Base-by-base conservation (phyloP, 345 rosid genomes). In the Mallotus nudiflorus region DNA sequence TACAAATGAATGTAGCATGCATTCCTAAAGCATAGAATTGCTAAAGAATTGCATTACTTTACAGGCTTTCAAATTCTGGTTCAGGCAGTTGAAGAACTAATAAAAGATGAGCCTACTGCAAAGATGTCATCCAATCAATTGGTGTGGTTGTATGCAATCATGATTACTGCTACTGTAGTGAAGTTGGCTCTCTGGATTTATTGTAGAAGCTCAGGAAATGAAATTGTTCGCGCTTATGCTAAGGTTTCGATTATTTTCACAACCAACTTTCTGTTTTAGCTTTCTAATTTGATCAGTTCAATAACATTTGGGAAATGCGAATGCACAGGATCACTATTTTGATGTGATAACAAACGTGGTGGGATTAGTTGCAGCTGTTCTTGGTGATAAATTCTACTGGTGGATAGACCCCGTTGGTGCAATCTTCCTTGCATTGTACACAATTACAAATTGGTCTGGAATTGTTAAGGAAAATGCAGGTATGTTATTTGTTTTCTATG, bases 361-460 rank as follows among this genome's bases (percentile, higher is more conserved):
- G 13, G 99, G 97, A 54, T 65, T 95, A 22, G 83, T 81, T 14
- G 88, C 99, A 4, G 99, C 97, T 22, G 74, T 91, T 77, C 90
- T 95, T 35, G 97, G 92, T 42, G 89, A 91, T 80, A 74, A 78
- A 31, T 81, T 63, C 73, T 84, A 77, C 62, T 95, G 97, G 99
- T 95, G 97, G 97, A 88, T 95, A 16, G 99, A 95, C 65, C 97
- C 99, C 2, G 76, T 73, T 25, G 99, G 97, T 67, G 97, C 97
- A 25, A 86, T 90, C 40, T 67, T 84, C 42, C 92, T 91, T 54
- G 99, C 97, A 42, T 62, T 94, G 8, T 94, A 94, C 75, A 94
- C 96, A n/a, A 94, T 94, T 35, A 7, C 77, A 64, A 90, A 90
- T 66, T 94, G 98, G 97, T 91, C 97, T 1, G 87, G 77, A 31